Evolutionary conservation across 495 filamentous ascomycete genomes (phyloP), one percentile per base, ranked within the genome.

Genomic region (Penicillium diatomitis): DNA sequence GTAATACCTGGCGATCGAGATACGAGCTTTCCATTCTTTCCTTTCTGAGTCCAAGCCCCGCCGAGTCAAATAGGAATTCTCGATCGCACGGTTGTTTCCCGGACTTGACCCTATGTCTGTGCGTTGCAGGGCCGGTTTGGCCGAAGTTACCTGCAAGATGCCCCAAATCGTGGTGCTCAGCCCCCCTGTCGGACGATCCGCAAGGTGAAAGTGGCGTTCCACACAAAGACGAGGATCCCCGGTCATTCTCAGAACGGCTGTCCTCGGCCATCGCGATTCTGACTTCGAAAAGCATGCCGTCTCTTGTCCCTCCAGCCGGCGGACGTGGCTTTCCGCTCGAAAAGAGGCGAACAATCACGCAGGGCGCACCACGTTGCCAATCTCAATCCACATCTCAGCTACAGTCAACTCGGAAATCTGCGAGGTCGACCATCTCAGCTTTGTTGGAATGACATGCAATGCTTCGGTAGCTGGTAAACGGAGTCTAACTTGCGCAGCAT

Each of bases 141-240:
- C 44, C 52, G 45, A 50, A 53, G 50, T 38, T 32, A 51, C 50
- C 52, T 63, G 60, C 60, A 63, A 38, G 54, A 53, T 60, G 57
- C 60, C 52, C 54, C 49, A 63, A 63, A 63, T 57, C 60, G 60
- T 57, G 60, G 51, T 54, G 57, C 60, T 60, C 60, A 62, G 60
- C 60, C 60, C 60, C 60, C 20, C 20, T 20, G 20, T 20, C 20
- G 20, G 39, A 52, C 53, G 51, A 62, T 62, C 58, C 55, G 55
- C 48, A 43, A 49, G 43, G 49, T 46, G 52, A 50, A 20, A 59
- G 56, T 42, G 41, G 39, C 38, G 38, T 29, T 30, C 43, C 33
- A 32, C 41, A 20, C 20, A 20, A 20, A 20, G 20, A 20, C 20
- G 20, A 20, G 20, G 20, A 20, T 20, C 20, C 20, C 20, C 20